Evolutionary conservation across 805 yeast species (phyloP).

Genomic region (Grigorovia humatica): DNA sequence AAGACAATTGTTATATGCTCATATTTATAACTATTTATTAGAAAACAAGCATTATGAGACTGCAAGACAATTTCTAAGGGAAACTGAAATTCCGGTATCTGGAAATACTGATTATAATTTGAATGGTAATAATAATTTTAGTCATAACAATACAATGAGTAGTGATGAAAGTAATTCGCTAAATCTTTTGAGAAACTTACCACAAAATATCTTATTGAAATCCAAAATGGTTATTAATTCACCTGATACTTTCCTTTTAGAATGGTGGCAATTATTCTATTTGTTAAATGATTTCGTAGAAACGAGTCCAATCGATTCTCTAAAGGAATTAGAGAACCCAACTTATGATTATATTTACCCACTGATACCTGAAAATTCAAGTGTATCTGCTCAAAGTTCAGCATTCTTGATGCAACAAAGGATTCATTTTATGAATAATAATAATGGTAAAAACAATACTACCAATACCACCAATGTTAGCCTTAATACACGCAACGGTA

Average conservation of each 20-base stretch:
- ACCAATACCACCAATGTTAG: too few species aligned
- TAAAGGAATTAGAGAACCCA: slow-evolving; percentile 7
- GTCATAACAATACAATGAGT: neutral
- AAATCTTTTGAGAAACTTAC: slow-evolving; percentile 1
- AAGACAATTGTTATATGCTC: slow-evolving; percentile 41
- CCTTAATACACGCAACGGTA: neutral
- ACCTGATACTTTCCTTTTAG: slow-evolving; percentile 39
- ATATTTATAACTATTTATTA: slow-evolving; percentile 40
- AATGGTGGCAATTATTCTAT: slow-evolving; percentile 48
- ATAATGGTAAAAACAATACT: neutral
- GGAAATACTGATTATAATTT: slow-evolving; percentile 4
- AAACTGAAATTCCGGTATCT: slow-evolving; percentile 35
- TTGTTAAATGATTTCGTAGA: slow-evolving; percentile 38
- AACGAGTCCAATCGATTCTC: slow-evolving; percentile 21
- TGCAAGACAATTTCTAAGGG: slow-evolving; percentile 38
- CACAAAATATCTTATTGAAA: slow-evolving; percentile 8
- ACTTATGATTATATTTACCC: slow-evolving; percentile 5
- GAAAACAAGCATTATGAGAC: slow-evolving; percentile 40
- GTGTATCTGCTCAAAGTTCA: neutral
- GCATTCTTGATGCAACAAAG: neutral
- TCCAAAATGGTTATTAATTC: slow-evolving; percentile 33
- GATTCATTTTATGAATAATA: neutral
- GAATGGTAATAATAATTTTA: slow-evolving; percentile 24
- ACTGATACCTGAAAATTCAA: slow-evolving; percentile 3
- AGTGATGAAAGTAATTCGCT: slow-evolving; percentile 1